A percentile compares a stretch with the other conserved stretches of the same genome.
Evolutionary conservation across 2,329 filamentous ascomycete species (phyloP).

Genomic region (Aspergillus sp.): DNA sequence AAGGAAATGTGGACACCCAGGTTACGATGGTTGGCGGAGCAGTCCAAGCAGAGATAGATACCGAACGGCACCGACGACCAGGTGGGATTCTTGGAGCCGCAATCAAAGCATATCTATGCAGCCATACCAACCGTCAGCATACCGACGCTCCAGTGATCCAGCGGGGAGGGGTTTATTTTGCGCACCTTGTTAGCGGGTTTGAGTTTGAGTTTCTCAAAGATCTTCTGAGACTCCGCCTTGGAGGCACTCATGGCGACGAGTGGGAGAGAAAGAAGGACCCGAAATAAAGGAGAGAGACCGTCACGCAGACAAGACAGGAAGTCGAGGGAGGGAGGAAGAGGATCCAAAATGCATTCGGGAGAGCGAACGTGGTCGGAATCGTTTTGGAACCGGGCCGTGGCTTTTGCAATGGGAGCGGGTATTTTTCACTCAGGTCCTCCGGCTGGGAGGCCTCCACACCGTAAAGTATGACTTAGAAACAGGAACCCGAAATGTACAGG

Average conservation of each 20-base stretch:
- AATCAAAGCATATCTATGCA: conserved; percentile 91
- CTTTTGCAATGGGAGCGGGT: conserved; percentile 19
- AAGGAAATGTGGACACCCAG: conserved; percentile 99
- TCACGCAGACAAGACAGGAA: conserved; percentile 2
- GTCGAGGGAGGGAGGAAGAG: conserved; percentile 11
- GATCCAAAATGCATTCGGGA: conserved; percentile 29
- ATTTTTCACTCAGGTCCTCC: conserved; percentile 2
- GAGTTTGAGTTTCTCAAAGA: conserved; percentile 95
- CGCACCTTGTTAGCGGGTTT: conserved; percentile 92
- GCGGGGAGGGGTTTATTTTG: conserved; percentile 28
- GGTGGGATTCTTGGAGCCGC: conserved; percentile 93
- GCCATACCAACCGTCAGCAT: conserved; percentile 14
- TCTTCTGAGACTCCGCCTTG: conserved; percentile 92
- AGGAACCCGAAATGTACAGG: too few relatives aligned
- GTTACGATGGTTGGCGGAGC: conserved; percentile 94
- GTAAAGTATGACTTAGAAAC: too few relatives aligned
- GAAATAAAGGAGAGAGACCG: conserved; percentile 1
- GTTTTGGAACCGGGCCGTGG: conserved; percentile 19
- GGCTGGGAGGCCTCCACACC: too few relatives aligned
- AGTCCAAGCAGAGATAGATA: conserved; percentile 97
- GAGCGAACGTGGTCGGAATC: conserved; percentile 40
- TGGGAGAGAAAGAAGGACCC: conserved; percentile 6
- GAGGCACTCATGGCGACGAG: conserved; percentile 64
- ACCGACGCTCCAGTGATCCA: conserved; percentile 4
- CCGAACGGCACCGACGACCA: conserved; percentile 97